These are phyloP conservation scores for Colletotrichum lentis DNA, from an alignment of 2,329 filamentous ascomycete species.

Conservation along the genomic window DNA sequence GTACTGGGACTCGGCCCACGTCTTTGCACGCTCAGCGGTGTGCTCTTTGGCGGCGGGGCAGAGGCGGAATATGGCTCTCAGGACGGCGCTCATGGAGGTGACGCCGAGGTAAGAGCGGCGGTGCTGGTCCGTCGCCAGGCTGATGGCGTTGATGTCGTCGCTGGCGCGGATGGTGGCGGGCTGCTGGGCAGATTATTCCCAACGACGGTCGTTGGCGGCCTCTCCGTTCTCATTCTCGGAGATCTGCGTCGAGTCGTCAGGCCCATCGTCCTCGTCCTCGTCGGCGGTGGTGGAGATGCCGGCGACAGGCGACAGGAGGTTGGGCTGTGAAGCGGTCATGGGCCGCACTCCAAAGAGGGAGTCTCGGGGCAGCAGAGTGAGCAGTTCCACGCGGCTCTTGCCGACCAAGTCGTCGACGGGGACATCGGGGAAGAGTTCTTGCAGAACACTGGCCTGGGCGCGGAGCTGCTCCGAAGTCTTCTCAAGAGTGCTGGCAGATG, in stretches of 20 bases:
- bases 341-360: constrained; percentile 4
- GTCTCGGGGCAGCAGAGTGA: constrained; percentile 34
- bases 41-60: constrained; percentile 45
- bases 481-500: constrained; percentile 41
- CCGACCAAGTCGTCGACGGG: constrained; percentile 36
- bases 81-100: constrained; percentile 69
- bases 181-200: constrained; percentile 44
- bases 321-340: background rate
- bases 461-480: constrained; percentile 41
- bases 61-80: constrained; percentile 63
- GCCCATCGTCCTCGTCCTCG: constrained; percentile 17
- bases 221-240: constrained; percentile 45
- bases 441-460: constrained; percentile 40
- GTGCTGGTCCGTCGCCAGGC: constrained; percentile 62
- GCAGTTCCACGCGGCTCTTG: constrained; percentile 41
- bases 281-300: constrained; percentile 8
- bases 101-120: constrained; percentile 69
- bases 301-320: constrained; percentile 10
- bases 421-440: constrained; percentile 40
- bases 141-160: constrained; percentile 47
- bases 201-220: constrained; percentile 42
- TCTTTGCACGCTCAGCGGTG: constrained; percentile 42
- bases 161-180: constrained; percentile 40
- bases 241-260: constrained; percentile 41
- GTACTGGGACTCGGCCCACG: constrained; percentile 41